These are phyloP conservation scores for Stephania yunnanensis DNA, from an alignment of 164 flowering plant species.

Conservation along the genomic window DNA sequence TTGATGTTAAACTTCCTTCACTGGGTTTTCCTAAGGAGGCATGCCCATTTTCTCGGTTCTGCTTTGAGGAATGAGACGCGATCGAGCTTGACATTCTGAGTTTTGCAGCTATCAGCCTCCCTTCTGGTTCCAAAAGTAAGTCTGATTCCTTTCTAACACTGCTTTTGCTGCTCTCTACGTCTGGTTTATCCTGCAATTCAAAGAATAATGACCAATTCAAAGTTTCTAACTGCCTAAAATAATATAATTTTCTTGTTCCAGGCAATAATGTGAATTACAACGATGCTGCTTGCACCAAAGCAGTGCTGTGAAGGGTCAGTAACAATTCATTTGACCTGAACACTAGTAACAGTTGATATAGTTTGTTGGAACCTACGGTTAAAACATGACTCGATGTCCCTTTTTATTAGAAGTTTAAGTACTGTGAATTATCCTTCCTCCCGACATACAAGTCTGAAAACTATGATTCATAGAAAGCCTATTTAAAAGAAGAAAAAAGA, in stretches of 20 bases:
- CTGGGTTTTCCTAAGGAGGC: slow-evolving; percentile 21
- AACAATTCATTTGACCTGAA: not conserved
- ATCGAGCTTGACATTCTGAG: slow-evolving; percentile 19
- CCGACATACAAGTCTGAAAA: not conserved
- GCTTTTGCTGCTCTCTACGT: slow-evolving; percentile 14
- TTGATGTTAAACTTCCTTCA: slow-evolving; percentile 18
- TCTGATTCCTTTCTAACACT: slow-evolving; percentile 16
- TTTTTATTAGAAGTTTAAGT: not conserved
- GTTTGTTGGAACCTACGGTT: not conserved
- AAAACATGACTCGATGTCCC: not conserved
- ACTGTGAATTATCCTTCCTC: not conserved
- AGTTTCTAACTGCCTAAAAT: not conserved
- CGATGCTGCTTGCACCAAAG: not conserved
- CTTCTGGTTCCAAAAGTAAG: slow-evolving; percentile 18
- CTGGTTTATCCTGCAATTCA: slow-evolving; percentile 32
- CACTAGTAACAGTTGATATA: not conserved
- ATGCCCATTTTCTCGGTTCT: slow-evolving; percentile 28
- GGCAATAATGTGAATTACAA: not conserved
- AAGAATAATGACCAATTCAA: slow-evolving; percentile 5
- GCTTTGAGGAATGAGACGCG: slow-evolving; percentile 37
- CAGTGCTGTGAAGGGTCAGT: not conserved
- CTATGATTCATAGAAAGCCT: not conserved
- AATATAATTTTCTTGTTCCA: not conserved
- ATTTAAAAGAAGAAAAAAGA: no score
- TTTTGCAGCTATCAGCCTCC: slow-evolving; percentile 9